These are phyloP conservation scores for Scenedesmus sp. DNA, from an alignment of 163 green algal species.

Conservation along the genomic window DNA sequence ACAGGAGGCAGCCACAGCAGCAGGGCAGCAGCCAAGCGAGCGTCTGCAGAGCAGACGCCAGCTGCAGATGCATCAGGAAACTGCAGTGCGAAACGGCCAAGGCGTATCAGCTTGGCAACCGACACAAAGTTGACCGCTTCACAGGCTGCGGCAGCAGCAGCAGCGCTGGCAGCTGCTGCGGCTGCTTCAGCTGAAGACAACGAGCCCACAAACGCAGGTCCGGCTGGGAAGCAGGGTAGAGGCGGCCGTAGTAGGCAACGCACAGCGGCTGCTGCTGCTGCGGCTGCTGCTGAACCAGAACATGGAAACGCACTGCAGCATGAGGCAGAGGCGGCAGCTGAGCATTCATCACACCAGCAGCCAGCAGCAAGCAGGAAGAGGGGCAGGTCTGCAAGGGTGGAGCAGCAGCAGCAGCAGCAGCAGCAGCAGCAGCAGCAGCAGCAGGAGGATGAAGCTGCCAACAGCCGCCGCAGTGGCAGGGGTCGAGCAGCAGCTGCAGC, in stretches of 20 bases:
- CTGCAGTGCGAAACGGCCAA: neutral
- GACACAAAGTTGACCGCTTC: neutral
- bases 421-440: neutral
- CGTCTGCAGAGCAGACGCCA: neutral
- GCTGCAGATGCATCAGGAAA: neutral
- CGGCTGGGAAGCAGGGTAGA: neutral
- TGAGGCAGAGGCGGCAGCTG: neutral
- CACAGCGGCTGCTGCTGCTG: neutral
- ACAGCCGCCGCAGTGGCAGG: neutral
- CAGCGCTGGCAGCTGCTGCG: neutral
- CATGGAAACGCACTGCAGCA: neutral
- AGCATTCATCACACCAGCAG: neutral
- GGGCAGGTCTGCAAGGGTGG: neutral
- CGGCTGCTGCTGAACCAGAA: neutral
- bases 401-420: neutral
- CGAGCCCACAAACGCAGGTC: neutral
- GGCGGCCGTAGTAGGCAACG: neutral
- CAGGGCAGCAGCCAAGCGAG: neutral
- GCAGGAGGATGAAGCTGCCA: neutral
- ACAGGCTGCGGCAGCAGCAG: neutral
- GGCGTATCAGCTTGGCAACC: neutral
- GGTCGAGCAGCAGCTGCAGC: neutral
- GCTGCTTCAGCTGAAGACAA: neutral
- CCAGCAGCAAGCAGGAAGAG: neutral
- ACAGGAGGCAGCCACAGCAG: constrained; percentile 4